Evolutionary conservation across 768 basidiomycete genomes (phyloP), one percentile per base, ranked within the genome.

Genomic region (Lactarius tabidus): DNA sequence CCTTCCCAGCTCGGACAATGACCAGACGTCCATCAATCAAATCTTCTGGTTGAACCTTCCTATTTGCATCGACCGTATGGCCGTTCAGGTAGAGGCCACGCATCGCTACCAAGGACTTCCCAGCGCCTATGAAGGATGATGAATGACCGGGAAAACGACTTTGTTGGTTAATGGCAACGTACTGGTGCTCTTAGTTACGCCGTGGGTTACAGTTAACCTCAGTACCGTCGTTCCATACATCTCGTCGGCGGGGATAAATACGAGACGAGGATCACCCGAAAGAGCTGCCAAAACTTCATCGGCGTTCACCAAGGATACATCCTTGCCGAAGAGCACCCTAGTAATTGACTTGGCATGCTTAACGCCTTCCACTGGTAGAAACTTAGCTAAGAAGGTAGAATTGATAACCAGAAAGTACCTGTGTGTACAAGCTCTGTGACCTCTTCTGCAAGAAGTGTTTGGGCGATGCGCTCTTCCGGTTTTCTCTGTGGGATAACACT

Each of bases 391-490:
- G 36, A 15, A 36, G 26, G 18, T 15, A 29, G 17, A 59, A 43
- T 17, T 6, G 26, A 33, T 28, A 39, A 18, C n/a, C 2, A 52
- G 33, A 58, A 38, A 57, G 45, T 59, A 85, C 86, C 65, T 31
- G 84, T 84, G 69, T 87, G 86, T 6, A 87, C 78, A 56, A 88
- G 79, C 41, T 82, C 77, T 1, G 86, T 86, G 1, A 85, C 82
- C 72, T 88, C 85, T 20, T 79, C 74, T 12, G 87, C 86, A 12
- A 88, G 77, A 23, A 77, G 57, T 26, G 73, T 77, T 70, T 87
- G 87, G 4, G 84, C 86, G 15, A 71, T 66, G 10, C 84, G 79
- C 17, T 67, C 62, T 53, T 76, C 77, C 2, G 82, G 81, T 1
- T 74, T 60, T 23, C 58, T 60, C 79, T 81, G 62, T 4, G 41